Base-by-base conservation (phyloP, 2,329 filamentous ascomycete species). In the Graphilbum sp. region DNA sequence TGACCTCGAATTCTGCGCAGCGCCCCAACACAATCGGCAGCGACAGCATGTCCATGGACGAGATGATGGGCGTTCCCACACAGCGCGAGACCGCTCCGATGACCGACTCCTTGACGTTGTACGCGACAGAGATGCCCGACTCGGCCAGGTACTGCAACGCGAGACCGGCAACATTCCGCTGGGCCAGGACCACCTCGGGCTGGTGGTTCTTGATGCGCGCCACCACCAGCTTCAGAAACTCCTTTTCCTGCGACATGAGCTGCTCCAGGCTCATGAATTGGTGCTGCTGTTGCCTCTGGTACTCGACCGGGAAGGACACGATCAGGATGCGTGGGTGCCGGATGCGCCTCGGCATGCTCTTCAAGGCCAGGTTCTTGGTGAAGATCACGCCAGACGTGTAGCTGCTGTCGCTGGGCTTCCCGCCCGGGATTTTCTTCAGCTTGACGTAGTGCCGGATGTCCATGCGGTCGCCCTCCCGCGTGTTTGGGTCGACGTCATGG, bases 231-330 rank as follows among this genome's bases (percentile, higher is more conserved):
- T 80, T 74, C 20, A 98, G 64, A 47, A 90, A 98, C 52, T 98
- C 90, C 47, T 83, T 80, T 58, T 98, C 92, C 55, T 98, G 90
- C 39, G 88, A 82, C 49, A 98, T 94, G 40, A 98, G 86, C 30
- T 88, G 88, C 49, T 96, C 86, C 36, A 98, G 62, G 50, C 90
- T 98, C 87, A 98, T 95, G 54, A 98, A 96, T 54, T 96, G 87
- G 45, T 84, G 73, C 54, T 69, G 66, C 52, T 88, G 79, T 48
- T 95, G 86, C 30, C 90, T 75, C 41, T 92, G 84, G 55, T 98
- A 98, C 54, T 98, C 90, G 41, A 98, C 84, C 0, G 90, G 78
- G 52, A 98, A 98, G 0, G 86, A 88, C 41, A 98, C 79, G 45
- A 98, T 84, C 35, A 94, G 69, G 43, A 98, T 90, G 24, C 85